Percentiles rank a stretch among this genome's conserved stretches.
Evolutionary conservation across 345 rosid genomes (phyloP).

Genomic region (Firmiana major): DNA sequence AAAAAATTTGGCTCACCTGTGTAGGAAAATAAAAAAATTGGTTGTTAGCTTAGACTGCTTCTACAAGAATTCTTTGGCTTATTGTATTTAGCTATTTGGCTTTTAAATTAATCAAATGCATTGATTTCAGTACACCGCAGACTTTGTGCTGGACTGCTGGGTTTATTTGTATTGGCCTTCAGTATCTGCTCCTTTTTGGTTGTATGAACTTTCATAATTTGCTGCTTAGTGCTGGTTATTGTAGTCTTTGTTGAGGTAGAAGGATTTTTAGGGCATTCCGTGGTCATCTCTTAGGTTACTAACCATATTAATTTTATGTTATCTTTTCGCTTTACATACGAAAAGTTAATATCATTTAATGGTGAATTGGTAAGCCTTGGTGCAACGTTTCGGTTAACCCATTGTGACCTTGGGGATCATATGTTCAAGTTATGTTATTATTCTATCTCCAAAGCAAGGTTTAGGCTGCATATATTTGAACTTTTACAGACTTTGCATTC

Average conservation of each 20-base stretch:
- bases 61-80: neutral
- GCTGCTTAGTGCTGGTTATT: neutral
- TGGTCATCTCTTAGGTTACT: neutral
- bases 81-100: neutral
- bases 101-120: neutral
- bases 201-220: neutral
- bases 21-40: neutral
- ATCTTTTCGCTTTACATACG: neutral
- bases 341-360: neutral
- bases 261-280: neutral
- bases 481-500: neutral
- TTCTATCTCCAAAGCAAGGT: neutral
- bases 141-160: neutral
- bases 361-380: neutral
- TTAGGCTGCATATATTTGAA: neutral
- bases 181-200: neutral
- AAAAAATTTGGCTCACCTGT: neutral
- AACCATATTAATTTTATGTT: neutral
- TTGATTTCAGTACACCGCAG: neutral
- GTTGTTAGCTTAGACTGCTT: neutral
- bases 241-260: neutral
- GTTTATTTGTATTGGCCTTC: neutral
- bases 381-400: neutral
- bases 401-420: neutral
- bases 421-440: neutral